Percentiles rank a stretch among this genome's conserved stretches.
These are phyloP conservation scores for Pythium aristosporum DNA, from an alignment of 352 stramenopile genomes.

Conservation along the genomic window DNA sequence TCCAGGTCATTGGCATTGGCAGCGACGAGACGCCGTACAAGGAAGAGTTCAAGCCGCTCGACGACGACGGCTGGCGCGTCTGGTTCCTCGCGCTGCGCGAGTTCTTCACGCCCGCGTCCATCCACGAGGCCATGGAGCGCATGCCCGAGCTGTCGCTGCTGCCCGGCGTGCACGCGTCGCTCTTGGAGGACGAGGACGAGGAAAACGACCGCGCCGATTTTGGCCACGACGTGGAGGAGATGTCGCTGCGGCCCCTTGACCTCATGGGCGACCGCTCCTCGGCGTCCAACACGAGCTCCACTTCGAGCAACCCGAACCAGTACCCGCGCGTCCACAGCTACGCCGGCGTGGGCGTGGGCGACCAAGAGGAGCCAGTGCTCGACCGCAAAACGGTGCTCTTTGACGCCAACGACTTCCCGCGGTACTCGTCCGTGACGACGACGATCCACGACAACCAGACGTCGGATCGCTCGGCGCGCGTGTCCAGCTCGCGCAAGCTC, in stretches of 20 bases:
- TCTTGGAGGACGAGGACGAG: slow-evolving; percentile 18
- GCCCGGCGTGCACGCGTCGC: slow-evolving; percentile 14
- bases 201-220: slow-evolving; percentile 20
- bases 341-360: neutral
- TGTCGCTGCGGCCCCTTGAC: slow-evolving; percentile 16
- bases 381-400: slow-evolving; percentile 21
- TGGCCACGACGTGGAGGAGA: slow-evolving; percentile 24
- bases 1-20: slow-evolving; percentile 53
- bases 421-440: neutral
- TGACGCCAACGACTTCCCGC: slow-evolving; percentile 11
- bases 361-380: neutral
- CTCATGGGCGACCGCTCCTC: slow-evolving; percentile 3
- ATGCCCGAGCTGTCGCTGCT: slow-evolving; percentile 39
- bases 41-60: slow-evolving; percentile 44
- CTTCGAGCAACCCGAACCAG: slow-evolving; percentile 1
- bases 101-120: slow-evolving; percentile 44
- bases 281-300: slow-evolving; percentile 7
- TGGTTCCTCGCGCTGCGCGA: slow-evolving; percentile 51
- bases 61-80: slow-evolving; percentile 37
- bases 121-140: slow-evolving; percentile 35
- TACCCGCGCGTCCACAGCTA: slow-evolving; percentile 8
- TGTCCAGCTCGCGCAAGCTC: slow-evolving; percentile 8
- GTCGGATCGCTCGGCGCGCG: neutral
- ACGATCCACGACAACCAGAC: slow-evolving; percentile 5
- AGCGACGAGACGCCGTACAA: slow-evolving; percentile 38